Base-by-base conservation (phyloP, 805 yeast species). In the Starmera pachycereana region DNA sequence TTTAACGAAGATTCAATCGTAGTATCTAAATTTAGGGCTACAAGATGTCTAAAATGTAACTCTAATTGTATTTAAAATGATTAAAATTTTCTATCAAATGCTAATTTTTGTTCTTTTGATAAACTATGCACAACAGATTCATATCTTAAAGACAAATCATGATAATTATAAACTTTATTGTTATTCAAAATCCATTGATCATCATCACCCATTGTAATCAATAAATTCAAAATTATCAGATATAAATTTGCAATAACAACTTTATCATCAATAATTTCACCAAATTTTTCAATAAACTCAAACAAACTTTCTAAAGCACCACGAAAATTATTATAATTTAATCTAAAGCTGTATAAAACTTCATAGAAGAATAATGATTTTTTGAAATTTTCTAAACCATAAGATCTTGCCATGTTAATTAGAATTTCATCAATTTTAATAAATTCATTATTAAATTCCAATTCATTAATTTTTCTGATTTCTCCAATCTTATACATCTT, bases 301-400 rank as follows among this genome's bases (percentile, higher is more conserved):
- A 68, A 66, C 31, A 70, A 42, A 4, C 72, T 57, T 42, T 69
- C 72, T 22, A 61, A 53, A 2, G 73, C 66, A 16, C 75, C 76
- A 40, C 81, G 60, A 40, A 54, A 66, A 52, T 77, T 72, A 5
- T 72, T 76, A 30, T 67, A 66, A 37, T 62, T 63, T 31, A 70
- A 51, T 43, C 78, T 62, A 65, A 78, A 69, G 0, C 77, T 55
- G 47, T 73, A 74, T 36, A 72, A 58, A 13, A 75, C 63, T 45
- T 74, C 65, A 58, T 68, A 74, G 48, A 69, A 65, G 37, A 66
- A 69, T 29, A 72, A 50, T 3, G 65, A 52, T 36, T 53, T 52
- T 32, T 43, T 45, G n/a, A 57, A 35, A 35, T 60, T 65, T 8
- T 53, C 51, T 3, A 49, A 48, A 22, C 9, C 27, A 25, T 44